Base-by-base conservation (phyloP, 257 asterid genomes). In the Solanum corneliomulleri region DNA sequence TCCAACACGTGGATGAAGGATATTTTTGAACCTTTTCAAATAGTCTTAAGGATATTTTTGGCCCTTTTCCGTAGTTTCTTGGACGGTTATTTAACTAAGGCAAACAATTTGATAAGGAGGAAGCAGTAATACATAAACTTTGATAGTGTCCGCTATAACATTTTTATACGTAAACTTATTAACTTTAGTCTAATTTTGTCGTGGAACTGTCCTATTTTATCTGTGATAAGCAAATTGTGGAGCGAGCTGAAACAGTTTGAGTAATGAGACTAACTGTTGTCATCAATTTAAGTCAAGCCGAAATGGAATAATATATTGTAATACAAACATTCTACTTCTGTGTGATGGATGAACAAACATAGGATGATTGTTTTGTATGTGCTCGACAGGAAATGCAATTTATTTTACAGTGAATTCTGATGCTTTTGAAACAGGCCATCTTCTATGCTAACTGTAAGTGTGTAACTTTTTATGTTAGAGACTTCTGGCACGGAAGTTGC, bases 401-500 rank as follows among this genome's bases (percentile, higher is more conserved):
- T 75, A 85, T 41, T 21, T 68, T 64, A 5, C 45, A 27, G 42
- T 85, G 60, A 25, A 62, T 25, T 86, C 45, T 68, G 78, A 45
- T 58, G 69, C 87, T 77, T 44, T 41, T 27, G 66, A 77, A 62
- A 42, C 37, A n/a, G 83, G 23, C 58, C 37, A 25, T 44, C 14
- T 15, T 25, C 82, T 42, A 18, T 45, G 71, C 75, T 69, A 31
- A 81, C 85, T 87, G 87, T 68, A 87, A 74, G 35, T 87, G 52
- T 86, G 74, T 86, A 83, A 42, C 49, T 82, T 82, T 75, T 70
- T 66, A 62, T 89, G 89, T 70, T 89, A 94, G 98, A 93, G 90
- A 89, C 91, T 88, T 87, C 87, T 66, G 92, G 87, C 47, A 89
- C 25, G 88, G 86, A 62, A 88, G 49, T 94, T 89, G 74, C 93